Evolutionary conservation across 805 yeast species (phyloP).

Genomic region (Metschnikowia sp.): DNA sequence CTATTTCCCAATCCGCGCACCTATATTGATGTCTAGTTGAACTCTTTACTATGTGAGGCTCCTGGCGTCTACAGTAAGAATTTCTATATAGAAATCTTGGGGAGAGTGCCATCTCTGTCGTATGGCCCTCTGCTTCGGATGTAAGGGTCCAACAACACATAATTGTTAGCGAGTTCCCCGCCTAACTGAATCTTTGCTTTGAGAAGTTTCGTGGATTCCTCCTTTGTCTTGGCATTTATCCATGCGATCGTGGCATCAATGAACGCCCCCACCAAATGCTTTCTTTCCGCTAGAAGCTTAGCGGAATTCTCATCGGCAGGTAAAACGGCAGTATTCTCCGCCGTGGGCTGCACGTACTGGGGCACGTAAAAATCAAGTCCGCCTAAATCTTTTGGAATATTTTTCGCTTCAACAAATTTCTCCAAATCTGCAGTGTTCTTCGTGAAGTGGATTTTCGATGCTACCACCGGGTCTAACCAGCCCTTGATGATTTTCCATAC

Average conservation of each 20-base stretch:
- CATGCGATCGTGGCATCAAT: conserved; percentile 69
- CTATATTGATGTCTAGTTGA: no score
- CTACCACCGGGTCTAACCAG: conserved; percentile 97
- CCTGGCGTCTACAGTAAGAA: neutral
- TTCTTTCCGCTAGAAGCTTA: conserved; percentile 50
- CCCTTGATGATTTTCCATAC: conserved; percentile 90
- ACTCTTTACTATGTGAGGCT: no score
- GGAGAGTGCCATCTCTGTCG: conserved; percentile 18
- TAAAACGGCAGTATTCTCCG: conserved; percentile 41
- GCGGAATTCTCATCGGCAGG: conserved; percentile 42
- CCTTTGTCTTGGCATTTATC: conserved; percentile 63
- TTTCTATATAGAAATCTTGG: conserved; percentile 6
- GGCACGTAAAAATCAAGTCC: conserved; percentile 63
- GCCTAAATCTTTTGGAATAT: conserved; percentile 70
- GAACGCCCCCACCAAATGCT: conserved; percentile 48
- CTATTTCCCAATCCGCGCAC: no score
- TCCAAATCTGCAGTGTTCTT: conserved; percentile 63
- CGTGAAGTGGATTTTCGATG: conserved; percentile 83
- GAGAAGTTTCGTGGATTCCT: conserved; percentile 46
- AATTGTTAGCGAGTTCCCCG: conserved; percentile 55
- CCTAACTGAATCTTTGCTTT: conserved; percentile 54
- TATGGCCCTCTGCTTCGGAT: conserved; percentile 16
- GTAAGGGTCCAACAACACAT: conserved; percentile 49
- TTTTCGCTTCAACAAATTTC: conserved; percentile 53
- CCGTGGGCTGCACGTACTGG: conserved; percentile 62